Evolutionary conservation across 371 early-diverging fungal genomes (phyloP).

Genomic region (Mucor indicus): DNA sequence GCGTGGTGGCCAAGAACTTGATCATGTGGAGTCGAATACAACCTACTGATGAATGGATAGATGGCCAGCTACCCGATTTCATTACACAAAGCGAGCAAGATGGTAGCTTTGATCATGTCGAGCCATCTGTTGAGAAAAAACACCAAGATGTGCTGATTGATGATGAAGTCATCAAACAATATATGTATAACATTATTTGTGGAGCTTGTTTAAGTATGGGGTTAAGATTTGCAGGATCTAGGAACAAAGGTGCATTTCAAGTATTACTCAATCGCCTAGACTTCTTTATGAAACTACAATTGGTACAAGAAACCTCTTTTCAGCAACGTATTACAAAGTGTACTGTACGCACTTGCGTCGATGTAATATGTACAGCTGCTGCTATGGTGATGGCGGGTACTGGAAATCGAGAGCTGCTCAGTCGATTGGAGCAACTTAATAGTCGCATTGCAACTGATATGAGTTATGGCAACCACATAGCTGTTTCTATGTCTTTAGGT

Average conservation of each 20-base stretch:
- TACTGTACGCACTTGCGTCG: slow-evolving; percentile 57
- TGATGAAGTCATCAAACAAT: slow-evolving; percentile 49
- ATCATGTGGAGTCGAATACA: slow-evolving; percentile 18
- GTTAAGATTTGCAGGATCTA: slow-evolving; percentile 79
- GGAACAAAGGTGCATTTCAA: slow-evolving; percentile 48
- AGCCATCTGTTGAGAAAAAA: too few species aligned
- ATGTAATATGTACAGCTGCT: slow-evolving; percentile 61
- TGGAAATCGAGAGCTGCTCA: slow-evolving; percentile 62
- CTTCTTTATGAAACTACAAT: slow-evolving; percentile 38
- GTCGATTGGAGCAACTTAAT: slow-evolving; percentile 55
- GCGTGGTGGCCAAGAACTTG: slow-evolving; percentile 57
- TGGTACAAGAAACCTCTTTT: slow-evolving; percentile 36
- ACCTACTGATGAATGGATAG: slow-evolving; percentile 63
- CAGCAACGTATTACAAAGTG: slow-evolving; percentile 58
- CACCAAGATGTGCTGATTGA: slow-evolving; percentile 24
- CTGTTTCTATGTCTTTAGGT: slow-evolving; percentile 81
- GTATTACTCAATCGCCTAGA: slow-evolving; percentile 53
- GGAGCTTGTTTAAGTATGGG: slow-evolving; percentile 81
- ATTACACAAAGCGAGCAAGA: too few species aligned
- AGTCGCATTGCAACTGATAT: slow-evolving; percentile 42
- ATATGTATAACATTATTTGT: slow-evolving; percentile 63
- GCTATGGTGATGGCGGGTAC: slow-evolving; percentile 84
- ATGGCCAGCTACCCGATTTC: slow-evolving; percentile 61
- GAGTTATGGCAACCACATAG: slow-evolving; percentile 82
- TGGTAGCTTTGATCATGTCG: too few species aligned